Conservation (phyloP, 345 rosid species). For the Passiflora organensis region DNA sequence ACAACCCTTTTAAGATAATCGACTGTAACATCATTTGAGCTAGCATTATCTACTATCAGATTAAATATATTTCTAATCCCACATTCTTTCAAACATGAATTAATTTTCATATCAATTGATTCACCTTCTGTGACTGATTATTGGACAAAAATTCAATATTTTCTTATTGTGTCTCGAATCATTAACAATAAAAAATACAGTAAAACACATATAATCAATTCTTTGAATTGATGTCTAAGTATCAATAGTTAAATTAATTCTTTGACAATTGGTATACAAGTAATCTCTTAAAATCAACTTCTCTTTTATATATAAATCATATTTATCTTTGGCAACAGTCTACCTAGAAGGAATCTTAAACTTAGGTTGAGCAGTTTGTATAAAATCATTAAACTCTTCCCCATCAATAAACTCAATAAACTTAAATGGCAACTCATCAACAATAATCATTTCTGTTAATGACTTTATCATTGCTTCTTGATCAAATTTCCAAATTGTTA, state of each 20-base stretch:
- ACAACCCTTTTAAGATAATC: too few species aligned
- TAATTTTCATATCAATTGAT: background rate
- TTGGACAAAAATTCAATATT: conserved; percentile 3
- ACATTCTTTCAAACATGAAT: conserved; percentile 1
- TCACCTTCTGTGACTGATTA: background rate
- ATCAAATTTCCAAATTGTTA: too few species aligned
- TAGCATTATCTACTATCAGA: conserved; percentile 6
- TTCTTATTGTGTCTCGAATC: conserved; percentile 1
- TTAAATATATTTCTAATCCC: conserved; percentile 1
- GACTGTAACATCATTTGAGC: conserved; percentile 1
- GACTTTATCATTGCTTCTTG: too few species aligned
- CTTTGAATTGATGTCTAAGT: background rate
- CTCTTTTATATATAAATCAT: background rate
- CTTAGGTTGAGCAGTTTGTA: background rate
- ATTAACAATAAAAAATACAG: conserved; percentile 9
- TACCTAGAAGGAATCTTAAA: background rate
- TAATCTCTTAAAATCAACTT: background rate
- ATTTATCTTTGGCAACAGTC: background rate
- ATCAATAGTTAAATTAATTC: background rate
- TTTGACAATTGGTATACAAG: background rate
- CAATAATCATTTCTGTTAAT: background rate
- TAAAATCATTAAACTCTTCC: background rate
- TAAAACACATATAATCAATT: background rate
- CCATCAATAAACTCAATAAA: too few species aligned
- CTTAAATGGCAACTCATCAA: too few species aligned